phyloP scores from a whole-genome alignment of 306 rosid species.

The Malus sieversii region DNA sequence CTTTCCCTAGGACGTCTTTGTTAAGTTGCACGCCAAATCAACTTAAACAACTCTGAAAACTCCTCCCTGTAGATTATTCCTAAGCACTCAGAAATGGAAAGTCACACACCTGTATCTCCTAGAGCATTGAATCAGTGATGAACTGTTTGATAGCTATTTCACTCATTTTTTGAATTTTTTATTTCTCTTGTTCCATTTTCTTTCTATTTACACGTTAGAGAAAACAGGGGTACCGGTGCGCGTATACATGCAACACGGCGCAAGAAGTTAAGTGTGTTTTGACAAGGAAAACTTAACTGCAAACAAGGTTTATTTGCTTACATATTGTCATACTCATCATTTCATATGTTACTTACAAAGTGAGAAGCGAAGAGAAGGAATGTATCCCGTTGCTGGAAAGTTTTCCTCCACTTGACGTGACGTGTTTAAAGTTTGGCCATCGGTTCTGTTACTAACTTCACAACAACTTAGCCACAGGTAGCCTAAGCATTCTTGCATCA shows the following conservation, averaged over 20 bases:
- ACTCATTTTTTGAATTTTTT: neutral
- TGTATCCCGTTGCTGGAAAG: neutral
- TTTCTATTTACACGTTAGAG: neutral
- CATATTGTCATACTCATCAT: fast-evolving
- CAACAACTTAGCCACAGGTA: neutral
- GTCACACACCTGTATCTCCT: neutral
- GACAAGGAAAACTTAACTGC: neutral
- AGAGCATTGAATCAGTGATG: neutral
- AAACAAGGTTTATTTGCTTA: neutral
- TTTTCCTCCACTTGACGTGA: neutral
- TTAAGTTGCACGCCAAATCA: neutral
- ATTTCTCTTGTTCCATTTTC: neutral
- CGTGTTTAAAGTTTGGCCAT: neutral
- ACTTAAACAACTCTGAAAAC: neutral
- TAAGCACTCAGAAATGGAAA: neutral
- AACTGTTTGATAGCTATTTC: neutral
- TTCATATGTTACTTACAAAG: neutral
- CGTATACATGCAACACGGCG: neutral
- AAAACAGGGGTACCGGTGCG: neutral
- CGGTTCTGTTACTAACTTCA: neutral
- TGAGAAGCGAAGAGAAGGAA: neutral
- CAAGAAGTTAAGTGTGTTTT: neutral
- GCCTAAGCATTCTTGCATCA: neutral
- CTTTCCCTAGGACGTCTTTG: neutral
- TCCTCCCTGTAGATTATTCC: neutral